These are phyloP conservation scores for Cutaneotrichosporon sp. DNA, from an alignment of 1,284 basidiomycete genomes.

Conservation along the genomic window DNA sequence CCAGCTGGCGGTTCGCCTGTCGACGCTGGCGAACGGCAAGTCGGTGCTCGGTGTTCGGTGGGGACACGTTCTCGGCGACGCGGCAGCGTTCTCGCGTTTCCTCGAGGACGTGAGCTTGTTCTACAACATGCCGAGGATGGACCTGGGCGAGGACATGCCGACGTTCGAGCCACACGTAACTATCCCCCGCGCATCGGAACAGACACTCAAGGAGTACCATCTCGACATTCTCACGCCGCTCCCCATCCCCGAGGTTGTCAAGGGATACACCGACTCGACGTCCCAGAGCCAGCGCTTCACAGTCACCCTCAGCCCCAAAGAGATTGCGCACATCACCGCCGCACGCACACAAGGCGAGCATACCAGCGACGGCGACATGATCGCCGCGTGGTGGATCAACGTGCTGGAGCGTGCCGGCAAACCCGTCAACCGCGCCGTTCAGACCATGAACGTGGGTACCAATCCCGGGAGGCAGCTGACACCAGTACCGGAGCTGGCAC, in stretches of 20 bases:
- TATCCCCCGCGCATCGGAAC: conserved; percentile 11
- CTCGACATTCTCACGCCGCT: conserved; percentile 12
- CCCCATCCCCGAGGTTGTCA: conserved; percentile 2
- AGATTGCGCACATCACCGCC: conserved; percentile 14
- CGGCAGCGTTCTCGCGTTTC: conserved; percentile 16
- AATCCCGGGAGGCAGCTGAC: neutral
- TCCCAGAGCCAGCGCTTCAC: conserved; percentile 10
- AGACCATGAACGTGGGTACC: conserved; percentile 23
- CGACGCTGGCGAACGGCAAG: conserved; percentile 11
- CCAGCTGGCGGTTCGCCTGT: conserved; percentile 21
- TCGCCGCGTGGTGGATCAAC: conserved; percentile 25
- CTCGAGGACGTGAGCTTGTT: conserved; percentile 22
- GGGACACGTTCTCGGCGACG: conserved; percentile 27
- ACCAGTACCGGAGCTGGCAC: conserved; percentile 26
- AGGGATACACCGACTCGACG: conserved; percentile 10
- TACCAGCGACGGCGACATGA: conserved; percentile 20
- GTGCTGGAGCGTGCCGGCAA: conserved; percentile 21
- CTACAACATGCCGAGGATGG: conserved; percentile 19
- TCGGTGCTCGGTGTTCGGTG: conserved; percentile 25
- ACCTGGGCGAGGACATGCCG: conserved; percentile 20
- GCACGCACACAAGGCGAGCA: conserved; percentile 7
- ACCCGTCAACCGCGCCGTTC: conserved; percentile 15
- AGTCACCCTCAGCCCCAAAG: conserved; percentile 10
- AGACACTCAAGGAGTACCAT: conserved; percentile 10
- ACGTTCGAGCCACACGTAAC: conserved; percentile 19